These are phyloP conservation scores for Candida gigantensis DNA, from an alignment of 1,139 yeast species.

Conservation along the genomic window DNA sequence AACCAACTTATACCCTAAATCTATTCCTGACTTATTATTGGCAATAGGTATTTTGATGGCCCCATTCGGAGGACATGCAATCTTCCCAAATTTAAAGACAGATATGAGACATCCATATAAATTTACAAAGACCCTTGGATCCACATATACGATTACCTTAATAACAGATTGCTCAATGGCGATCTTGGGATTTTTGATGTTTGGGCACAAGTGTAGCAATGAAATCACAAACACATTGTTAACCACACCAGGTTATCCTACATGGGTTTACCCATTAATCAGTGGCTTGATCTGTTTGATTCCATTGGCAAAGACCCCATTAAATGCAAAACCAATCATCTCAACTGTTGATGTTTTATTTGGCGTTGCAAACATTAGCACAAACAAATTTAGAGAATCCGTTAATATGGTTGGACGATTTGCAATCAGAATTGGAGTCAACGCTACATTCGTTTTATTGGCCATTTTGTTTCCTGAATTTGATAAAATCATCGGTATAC, in stretches of 20 bases:
- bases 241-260: conserved; percentile 71
- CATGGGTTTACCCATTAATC: conserved; percentile 59
- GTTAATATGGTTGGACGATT: conserved; percentile 19
- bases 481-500: conserved; percentile 55
- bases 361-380: conserved; percentile 19
- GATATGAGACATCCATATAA: conserved; percentile 59
- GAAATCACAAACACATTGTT: conserved; percentile 82
- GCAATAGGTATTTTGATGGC: conserved; percentile 61
- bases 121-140: conserved; percentile 38
- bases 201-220: conserved; percentile 72
- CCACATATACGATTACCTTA: conserved; percentile 64
- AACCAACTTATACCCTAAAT: conserved; percentile 48
- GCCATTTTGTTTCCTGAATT: conserved; percentile 61
- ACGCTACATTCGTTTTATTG: conserved; percentile 48
- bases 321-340: conserved; percentile 84
- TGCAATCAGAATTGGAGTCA: conserved; percentile 46
- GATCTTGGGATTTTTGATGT: conserved; percentile 82
- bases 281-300: conserved; percentile 75
- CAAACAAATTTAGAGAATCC: conserved; percentile 13
- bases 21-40: conserved; percentile 41
- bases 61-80: conserved; percentile 66
- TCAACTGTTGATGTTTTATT: conserved; percentile 53
- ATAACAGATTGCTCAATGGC: conserved; percentile 77
- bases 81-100: conserved; percentile 57
- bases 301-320: conserved; percentile 86